A percentile compares a stretch with the other conserved stretches of the same genome.
Conservation (phyloP, 2,329 filamentous ascomycete species). For the Alternaria longipes region DNA sequence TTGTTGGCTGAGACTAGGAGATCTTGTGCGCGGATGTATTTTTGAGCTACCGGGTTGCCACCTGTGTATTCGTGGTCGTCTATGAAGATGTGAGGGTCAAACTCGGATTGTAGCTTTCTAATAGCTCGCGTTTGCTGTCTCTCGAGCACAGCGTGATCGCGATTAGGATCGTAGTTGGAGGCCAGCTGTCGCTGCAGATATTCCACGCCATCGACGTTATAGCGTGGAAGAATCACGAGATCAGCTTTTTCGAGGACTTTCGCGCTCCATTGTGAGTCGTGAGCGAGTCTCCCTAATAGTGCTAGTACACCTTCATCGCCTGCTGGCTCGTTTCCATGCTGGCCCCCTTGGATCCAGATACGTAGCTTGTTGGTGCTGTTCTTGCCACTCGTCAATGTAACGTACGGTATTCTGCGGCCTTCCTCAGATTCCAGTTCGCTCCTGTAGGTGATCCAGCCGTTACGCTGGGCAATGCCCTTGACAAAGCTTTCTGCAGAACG, state of each 20-base stretch:
- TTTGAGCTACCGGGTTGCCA: conserved; percentile 14
- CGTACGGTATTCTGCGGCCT: background rate
- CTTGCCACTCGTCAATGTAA: conserved; percentile 1
- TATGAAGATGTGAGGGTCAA: conserved; percentile 38
- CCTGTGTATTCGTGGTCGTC: conserved; percentile 43
- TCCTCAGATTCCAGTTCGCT: background rate
- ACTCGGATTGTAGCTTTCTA: conserved; percentile 28
- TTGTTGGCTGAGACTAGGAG: conserved; percentile 40
- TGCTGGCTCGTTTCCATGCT: conserved; percentile 44
- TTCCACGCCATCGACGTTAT: conserved; percentile 41
- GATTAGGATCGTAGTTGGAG: conserved; percentile 39
- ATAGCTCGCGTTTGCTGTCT: conserved; percentile 34
- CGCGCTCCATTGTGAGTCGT: conserved; percentile 32
- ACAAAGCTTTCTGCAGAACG: background rate
- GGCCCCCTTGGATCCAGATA: conserved; percentile 41
- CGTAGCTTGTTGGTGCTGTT: conserved; percentile 27
- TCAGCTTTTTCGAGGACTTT: conserved; percentile 35
- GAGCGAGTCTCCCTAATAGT: conserved; percentile 38
- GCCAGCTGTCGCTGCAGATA: conserved; percentile 35
- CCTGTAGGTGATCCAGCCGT: background rate
- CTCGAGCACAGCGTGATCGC: conserved; percentile 39
- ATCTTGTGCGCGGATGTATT: conserved; percentile 37
- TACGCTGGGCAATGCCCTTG: background rate
- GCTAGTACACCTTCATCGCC: conserved; percentile 41
- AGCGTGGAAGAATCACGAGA: conserved; percentile 36